Evolutionary conservation across 2,329 filamentous ascomycete genomes (phyloP).

Genomic region (Aspergillus hiratsukae): DNA sequence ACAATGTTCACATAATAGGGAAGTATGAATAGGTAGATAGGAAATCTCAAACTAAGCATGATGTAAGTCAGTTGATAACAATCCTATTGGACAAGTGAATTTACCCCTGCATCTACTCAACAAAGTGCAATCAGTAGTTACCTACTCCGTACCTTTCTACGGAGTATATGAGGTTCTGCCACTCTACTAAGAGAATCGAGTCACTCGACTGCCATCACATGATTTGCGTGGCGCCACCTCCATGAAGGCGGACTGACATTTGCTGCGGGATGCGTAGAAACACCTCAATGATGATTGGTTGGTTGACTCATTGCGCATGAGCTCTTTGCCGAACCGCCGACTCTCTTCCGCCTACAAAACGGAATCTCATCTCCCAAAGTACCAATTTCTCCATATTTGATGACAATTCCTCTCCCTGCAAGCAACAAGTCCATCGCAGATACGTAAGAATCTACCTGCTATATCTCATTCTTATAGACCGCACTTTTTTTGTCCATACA

Average conservation of each 20-base stretch:
- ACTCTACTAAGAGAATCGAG: background rate
- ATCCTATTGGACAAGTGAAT: background rate
- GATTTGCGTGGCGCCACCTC: constrained; percentile 25
- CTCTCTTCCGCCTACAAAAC: constrained; percentile 21
- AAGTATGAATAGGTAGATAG: background rate
- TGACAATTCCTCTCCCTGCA: constrained; percentile 1
- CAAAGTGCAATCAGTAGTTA: background rate
- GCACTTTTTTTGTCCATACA: background rate
- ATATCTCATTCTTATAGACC: constrained; percentile 16
- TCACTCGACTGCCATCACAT: constrained; percentile 2
- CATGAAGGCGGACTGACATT: background rate
- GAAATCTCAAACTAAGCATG: background rate
- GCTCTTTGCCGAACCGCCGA: constrained; percentile 23
- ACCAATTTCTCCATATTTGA: constrained; percentile 7
- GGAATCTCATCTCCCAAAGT: constrained; percentile 10
- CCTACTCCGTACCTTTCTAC: too few relatives aligned
- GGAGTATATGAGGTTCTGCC: too few relatives aligned
- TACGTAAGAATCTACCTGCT: constrained; percentile 3
- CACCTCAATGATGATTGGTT: constrained; percentile 35
- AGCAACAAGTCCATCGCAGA: constrained; percentile 7
- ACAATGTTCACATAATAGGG: background rate
- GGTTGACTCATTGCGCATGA: constrained; percentile 15
- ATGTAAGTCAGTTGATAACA: background rate
- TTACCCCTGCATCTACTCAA: background rate
- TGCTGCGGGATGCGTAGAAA: constrained; percentile 31